A percentile compares a stretch with the other conserved stretches of the same genome.
Evolutionary conservation across 306 rosid species (phyloP).

Genomic region (Prunus salicina): DNA sequence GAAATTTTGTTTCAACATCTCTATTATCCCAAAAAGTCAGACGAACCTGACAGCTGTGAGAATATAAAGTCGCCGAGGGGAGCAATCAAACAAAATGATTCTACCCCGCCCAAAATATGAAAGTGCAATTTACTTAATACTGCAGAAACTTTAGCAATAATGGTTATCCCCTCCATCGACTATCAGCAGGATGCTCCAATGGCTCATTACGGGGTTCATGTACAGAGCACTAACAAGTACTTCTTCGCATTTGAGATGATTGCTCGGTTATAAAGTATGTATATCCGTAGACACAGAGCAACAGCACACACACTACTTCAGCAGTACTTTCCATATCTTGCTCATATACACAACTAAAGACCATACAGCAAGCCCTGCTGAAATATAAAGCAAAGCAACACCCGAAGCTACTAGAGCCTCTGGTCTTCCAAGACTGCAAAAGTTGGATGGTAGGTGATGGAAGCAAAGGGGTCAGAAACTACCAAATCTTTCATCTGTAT

Average conservation of each 20-base stretch:
- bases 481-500: slow-evolving; percentile 7
- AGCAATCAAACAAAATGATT: slow-evolving; percentile 3
- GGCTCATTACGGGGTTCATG: slow-evolving; percentile 17
- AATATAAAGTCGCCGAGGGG: slow-evolving; percentile 8
- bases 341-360: slow-evolving; percentile 79
- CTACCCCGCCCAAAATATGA: slow-evolving; percentile 1
- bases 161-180: slow-evolving; percentile 12
- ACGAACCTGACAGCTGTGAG: slow-evolving; percentile 14
- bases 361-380: slow-evolving; percentile 98
- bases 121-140: slow-evolving; percentile 1
- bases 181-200: slow-evolving; percentile 22
- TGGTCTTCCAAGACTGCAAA: slow-evolving; percentile 72
- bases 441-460: neutral
- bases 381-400: slow-evolving; percentile 73
- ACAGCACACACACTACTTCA: slow-evolving; percentile 46
- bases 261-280: slow-evolving; percentile 18
- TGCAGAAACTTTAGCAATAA: slow-evolving; percentile 1
- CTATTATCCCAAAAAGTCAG: slow-evolving; percentile 12
- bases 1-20: slow-evolving; percentile 14
- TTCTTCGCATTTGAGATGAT: neutral
- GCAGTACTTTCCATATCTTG: slow-evolving; percentile 77
- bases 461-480: slow-evolving; percentile 22
- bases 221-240: slow-evolving; percentile 5
- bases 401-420: slow-evolving; percentile 66
- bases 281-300: slow-evolving; percentile 9